A percentile compares a stretch with the other conserved stretches of the same genome.
Evolutionary conservation across 1,284 basidiomycete genomes (phyloP).

Genomic region (Ceratobasidium sp.): DNA sequence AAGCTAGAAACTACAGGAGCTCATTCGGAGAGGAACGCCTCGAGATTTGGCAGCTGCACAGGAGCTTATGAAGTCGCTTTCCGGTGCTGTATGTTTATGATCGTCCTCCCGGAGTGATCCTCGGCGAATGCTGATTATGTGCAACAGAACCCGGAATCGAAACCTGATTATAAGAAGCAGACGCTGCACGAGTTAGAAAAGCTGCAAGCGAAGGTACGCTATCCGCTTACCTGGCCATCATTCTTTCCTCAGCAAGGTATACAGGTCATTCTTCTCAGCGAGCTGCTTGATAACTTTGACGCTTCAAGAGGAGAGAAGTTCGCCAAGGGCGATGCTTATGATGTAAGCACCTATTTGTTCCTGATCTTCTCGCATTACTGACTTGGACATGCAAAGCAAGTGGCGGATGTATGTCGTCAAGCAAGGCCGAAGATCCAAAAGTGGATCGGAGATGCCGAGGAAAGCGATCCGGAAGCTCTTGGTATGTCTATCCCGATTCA

Average conservation of each 20-base stretch:
- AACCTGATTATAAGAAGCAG: conserved; percentile 92
- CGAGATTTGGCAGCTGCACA: conserved; percentile 95
- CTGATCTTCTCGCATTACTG: conserved; percentile 22
- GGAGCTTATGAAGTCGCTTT: conserved; percentile 96
- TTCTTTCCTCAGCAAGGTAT: not conserved
- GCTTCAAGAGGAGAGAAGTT: conserved; percentile 75
- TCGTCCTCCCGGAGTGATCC: not conserved
- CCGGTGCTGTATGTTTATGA: conserved; percentile 75
- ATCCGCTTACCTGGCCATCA: not conserved
- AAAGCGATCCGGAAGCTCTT: conserved; percentile 88
- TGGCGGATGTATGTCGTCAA: conserved; percentile 82
- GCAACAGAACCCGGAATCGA: conserved; percentile 85
- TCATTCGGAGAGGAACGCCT: conserved; percentile 95
- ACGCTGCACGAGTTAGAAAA: conserved; percentile 93
- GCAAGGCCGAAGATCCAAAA: conserved; percentile 97
- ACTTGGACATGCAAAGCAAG: conserved; percentile 73
- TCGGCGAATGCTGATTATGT: not conserved
- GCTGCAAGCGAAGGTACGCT: conserved; percentile 80
- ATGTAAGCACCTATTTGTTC: conserved; percentile 67
- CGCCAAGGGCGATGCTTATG: conserved; percentile 92
- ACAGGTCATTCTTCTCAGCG: conserved; percentile 87
- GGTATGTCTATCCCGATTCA: conserved; percentile 64
- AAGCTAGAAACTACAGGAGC: conserved; percentile 89
- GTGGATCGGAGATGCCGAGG: conserved; percentile 94
- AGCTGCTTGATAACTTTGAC: conserved; percentile 96